Evolutionary conservation across 495 filamentous ascomycete species (phyloP), one percentile per base, ranked within the genome.

Genomic region (Cercophora samala): DNA sequence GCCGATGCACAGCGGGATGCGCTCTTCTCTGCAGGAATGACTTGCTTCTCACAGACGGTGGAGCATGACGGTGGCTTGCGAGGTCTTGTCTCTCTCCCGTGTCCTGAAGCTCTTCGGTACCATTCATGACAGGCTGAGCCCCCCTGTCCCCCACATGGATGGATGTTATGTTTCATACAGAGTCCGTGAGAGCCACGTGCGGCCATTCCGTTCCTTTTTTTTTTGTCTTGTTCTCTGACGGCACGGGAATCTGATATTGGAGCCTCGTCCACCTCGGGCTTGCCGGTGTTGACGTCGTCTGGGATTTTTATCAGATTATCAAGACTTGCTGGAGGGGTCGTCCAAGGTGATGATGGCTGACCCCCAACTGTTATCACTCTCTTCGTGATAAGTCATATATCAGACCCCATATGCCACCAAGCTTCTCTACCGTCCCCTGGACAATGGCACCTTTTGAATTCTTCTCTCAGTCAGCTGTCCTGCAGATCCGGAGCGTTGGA

Each of bases 171-270:
- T 62, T 62, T 62, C 60, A 62, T 42, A 37, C 19, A 17, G 18
- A 62, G 60, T 62, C 60, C 60, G 60, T 62, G 29, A 62, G 60
- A 62, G 60, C 60, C 60, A 62, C 60, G 60, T 62, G 60, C 60
- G 60, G 29, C 60, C 32, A 46, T 46, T 46, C 13, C 37, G 6
- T 46, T 46, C 13, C 13, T 17, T 13, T 46, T 46, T 46, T 46
- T 17, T 46, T 46, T 46, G 6, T 46, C 13, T 46, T 32, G 29
- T 32, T 32, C 29, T 32, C 8, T 32, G 29, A 8, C 29, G 29
- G 29, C 29, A 46, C 37, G 37, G 11, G 37, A 46, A 46, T 46
- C 37, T 11, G 37, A 46, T 46, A 46, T 46, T 2, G n/a, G n/a
- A 46, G 15, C 37, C 37, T 18, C 2, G 37, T 46, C 37, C 6